Conservation (phyloP, 225 moss, liverwort and hornwort genomes). For the Marchantia paleacea region DNA sequence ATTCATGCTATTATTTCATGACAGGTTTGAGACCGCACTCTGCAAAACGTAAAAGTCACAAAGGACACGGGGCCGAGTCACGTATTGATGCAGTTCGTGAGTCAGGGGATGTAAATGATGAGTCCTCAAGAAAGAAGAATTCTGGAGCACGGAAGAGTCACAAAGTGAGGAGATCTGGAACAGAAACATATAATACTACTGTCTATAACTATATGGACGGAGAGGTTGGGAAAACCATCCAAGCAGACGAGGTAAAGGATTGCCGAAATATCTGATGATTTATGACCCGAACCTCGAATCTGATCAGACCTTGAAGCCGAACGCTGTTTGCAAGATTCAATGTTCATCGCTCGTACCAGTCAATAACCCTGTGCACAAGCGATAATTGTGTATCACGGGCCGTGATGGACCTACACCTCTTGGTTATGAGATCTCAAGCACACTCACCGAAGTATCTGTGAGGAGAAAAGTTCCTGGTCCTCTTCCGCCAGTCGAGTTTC, state of each 20-base stretch:
- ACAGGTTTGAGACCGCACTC: not conserved
- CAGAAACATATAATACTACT: conserved; percentile 1
- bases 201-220: not conserved
- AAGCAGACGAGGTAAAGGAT: not conserved
- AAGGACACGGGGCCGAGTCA: not conserved
- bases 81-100: not conserved
- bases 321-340: too few relatives aligned
- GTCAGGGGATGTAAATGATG: not conserved
- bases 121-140: not conserved
- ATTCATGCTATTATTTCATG: not conserved
- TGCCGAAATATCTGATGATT: too few relatives aligned
- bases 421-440: too few relatives aligned
- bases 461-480: too few relatives aligned
- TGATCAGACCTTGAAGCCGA: too few relatives aligned
- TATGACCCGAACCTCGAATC: too few relatives aligned
- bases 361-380: too few relatives aligned
- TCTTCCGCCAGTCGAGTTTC: too few relatives aligned
- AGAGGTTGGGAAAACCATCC: not conserved
- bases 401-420: too few relatives aligned
- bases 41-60: conserved; percentile 8
- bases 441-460: too few relatives aligned
- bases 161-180: conserved; percentile 6
- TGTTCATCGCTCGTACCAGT: too few relatives aligned
- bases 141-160: not conserved
- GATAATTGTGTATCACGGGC: too few relatives aligned